These are phyloP conservation scores for Podospora anserina DNA, from an alignment of 495 filamentous ascomycete genomes.

Conservation along the genomic window DNA sequence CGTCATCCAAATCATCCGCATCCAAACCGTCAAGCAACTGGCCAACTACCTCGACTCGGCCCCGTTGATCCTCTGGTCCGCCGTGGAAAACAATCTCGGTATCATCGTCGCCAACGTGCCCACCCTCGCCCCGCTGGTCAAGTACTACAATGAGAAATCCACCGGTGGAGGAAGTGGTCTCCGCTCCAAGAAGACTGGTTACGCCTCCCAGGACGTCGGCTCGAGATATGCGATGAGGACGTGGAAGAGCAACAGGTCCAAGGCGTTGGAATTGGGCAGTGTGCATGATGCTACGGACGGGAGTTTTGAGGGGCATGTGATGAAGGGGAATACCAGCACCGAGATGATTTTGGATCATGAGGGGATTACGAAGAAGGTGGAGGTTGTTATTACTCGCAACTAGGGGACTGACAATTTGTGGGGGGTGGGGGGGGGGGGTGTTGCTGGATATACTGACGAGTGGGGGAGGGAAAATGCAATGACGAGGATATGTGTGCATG, in stretches of 20 bases:
- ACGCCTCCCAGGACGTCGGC: slow-evolving; percentile 41
- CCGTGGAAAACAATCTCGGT: slow-evolving; percentile 51
- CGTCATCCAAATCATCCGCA: slow-evolving; percentile 53
- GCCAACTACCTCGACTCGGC: slow-evolving; percentile 45
- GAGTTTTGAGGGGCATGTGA: slow-evolving; percentile 21
- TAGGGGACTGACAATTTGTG: not conserved
- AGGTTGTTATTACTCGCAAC: slow-evolving; percentile 21
- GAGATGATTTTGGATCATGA: slow-evolving; percentile 22
- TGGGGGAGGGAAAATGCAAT: not conserved
- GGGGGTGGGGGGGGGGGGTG: not conserved
- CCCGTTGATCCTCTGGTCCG: slow-evolving; percentile 50
- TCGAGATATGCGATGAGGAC: slow-evolving; percentile 25
- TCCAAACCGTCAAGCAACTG: slow-evolving; percentile 47
- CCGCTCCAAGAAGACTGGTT: slow-evolving; percentile 25
- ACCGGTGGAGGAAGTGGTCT: slow-evolving; percentile 9
- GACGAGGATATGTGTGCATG: not conserved
- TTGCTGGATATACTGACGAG: not conserved
- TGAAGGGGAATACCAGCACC: slow-evolving; percentile 23
- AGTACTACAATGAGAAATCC: slow-evolving; percentile 31
- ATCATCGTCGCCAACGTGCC: slow-evolving; percentile 50
- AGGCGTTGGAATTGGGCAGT: slow-evolving; percentile 24
- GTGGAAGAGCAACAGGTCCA: slow-evolving; percentile 18
- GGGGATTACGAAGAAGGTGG: slow-evolving; percentile 29
- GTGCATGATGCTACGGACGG: slow-evolving; percentile 21
- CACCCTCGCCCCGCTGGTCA: slow-evolving; percentile 51